Base-by-base conservation (phyloP, 2,329 filamentous ascomycete genomes). In the Trichoderma citrinoviride region DNA sequence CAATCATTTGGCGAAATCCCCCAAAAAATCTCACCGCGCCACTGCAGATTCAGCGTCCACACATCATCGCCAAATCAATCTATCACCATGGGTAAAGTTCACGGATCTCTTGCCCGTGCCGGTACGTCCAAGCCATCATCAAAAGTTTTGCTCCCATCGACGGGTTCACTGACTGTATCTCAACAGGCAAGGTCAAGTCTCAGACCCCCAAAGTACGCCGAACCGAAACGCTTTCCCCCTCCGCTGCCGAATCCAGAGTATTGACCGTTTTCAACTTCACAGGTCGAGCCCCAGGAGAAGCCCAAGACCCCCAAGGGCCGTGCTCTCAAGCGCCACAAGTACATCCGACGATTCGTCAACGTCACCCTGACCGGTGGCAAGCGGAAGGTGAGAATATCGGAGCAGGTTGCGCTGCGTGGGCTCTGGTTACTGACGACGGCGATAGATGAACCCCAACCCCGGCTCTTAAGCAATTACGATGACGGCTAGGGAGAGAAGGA, bases 291-390 rank as follows among this genome's bases (percentile, higher is more conserved):
- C 67, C 90, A 93, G 83, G 93, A 97, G 90, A 97, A 97, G 90
- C 85, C 91, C 84, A 97, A 98, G 91, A 87, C 84, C 75, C 93
- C 94, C 79, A 97, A 97, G 89, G 94, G 94, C 79, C 93, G 94
- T 79, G 94, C 94, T 75, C 92, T 95, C 85, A 98, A 98, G 93
- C 89, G 94, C 78, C 89, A 96, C 80, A 89, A 87, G 81, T 97
- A 97, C 88, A 97, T 92, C 75, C 91, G 94, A 81, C 93, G 94
- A 77, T 98, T 98, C 86, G 93, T 98, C 75, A 97, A 98, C 84
- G 93, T 98, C 79, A 95, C 92, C 77, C 87, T 97, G 83, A 96
- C 93, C 72, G 93, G 93, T 82, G 94, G 94, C 85, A 98, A 98
- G 93, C 87, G 94, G 83, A 97, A 97, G 92, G 92, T 95, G 81